Base-by-base conservation (phyloP, 2,329 filamentous ascomycete species). In the Tolypocladium sp. region DNA sequence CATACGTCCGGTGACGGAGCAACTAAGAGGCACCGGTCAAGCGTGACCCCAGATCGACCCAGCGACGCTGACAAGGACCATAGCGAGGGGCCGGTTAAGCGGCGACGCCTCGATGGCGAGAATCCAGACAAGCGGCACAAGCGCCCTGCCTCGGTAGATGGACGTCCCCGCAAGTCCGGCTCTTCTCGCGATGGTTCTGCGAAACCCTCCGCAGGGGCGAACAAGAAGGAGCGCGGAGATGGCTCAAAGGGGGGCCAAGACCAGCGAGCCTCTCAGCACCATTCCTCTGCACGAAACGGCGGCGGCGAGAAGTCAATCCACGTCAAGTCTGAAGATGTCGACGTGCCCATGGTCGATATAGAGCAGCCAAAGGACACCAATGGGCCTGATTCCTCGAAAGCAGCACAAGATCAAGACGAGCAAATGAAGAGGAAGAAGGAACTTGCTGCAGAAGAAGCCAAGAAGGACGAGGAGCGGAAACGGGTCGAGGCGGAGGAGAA, bases 21-120 rank as follows among this genome's bases (percentile, higher is more conserved):
- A 8, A 69, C 75, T n/a, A 88, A 87, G 69, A 76, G 85, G 49
- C 82, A 82, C 64, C 78, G 85, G 35, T 76, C 77, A 37, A 88
- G 85, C 63, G 77, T 79, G 56, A 86, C 84, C 0, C 84, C 85
- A 2, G 81, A 85, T 35, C 69, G 70, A 44, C 75, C 76, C n/a
- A 80, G 77, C 60, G 74, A 77, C 25, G 74, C 73, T 1, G 81
- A 84, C 17, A 84, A 81, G 64, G 82, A 85, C 38, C 75, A 77
- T 37, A 68, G 69, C 46, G 82, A 85, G 58, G 76, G 68, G 10
- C 77, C 82, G 20, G 62, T 74, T 22, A 88, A 88, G 68, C 75
- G 81, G 63, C 77, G 85, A 59, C 83, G 82, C 40, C 66, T 88
- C 3, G 84, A 87, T 60, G 66, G 70, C 1, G 83, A 86, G 20